Conservation (phyloP, 2,329 filamentous ascomycete genomes). For the Colletotrichum sp. region DNA sequence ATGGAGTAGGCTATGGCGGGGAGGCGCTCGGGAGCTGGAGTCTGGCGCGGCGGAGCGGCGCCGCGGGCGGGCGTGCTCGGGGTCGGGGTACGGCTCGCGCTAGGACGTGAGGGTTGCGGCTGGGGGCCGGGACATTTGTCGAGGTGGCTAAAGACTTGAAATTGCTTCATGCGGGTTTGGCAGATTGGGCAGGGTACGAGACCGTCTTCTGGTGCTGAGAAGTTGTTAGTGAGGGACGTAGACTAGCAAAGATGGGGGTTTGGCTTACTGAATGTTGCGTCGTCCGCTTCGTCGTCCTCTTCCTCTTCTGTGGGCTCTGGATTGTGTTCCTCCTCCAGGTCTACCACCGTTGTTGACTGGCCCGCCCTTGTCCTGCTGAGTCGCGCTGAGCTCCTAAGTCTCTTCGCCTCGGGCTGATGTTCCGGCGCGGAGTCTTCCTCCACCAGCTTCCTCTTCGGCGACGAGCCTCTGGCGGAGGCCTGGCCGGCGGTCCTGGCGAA, state of each 20-base stretch:
- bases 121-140: constrained; percentile 63
- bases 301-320: constrained; percentile 11
- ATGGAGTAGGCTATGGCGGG: constrained; percentile 86
- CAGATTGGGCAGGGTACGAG: constrained; percentile 88
- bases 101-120: neutral
- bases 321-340: constrained; percentile 9
- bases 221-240: constrained; percentile 10
- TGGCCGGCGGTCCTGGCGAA: constrained; percentile 60
- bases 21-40: constrained; percentile 61
- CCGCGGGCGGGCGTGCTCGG: constrained; percentile 25
- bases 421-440: constrained; percentile 26
- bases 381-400: constrained; percentile 56
- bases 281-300: constrained; percentile 1
- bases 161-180: constrained; percentile 77
- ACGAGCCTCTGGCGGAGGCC: constrained; percentile 20
- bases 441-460: constrained; percentile 59
- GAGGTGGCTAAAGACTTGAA: constrained; percentile 79
- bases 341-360: constrained; percentile 40
- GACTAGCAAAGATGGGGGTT: neutral
- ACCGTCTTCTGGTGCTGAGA: constrained; percentile 64
- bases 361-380: constrained; percentile 47
- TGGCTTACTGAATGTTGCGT: constrained; percentile 2
- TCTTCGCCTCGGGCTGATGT: constrained; percentile 45
- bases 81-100: neutral
- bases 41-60: constrained; percentile 38